Evolutionary conservation across 2,329 filamentous ascomycete species (phyloP), one percentile per base, ranked within the genome.

Genomic region (Aspergillus pseudoviridinutans): DNA sequence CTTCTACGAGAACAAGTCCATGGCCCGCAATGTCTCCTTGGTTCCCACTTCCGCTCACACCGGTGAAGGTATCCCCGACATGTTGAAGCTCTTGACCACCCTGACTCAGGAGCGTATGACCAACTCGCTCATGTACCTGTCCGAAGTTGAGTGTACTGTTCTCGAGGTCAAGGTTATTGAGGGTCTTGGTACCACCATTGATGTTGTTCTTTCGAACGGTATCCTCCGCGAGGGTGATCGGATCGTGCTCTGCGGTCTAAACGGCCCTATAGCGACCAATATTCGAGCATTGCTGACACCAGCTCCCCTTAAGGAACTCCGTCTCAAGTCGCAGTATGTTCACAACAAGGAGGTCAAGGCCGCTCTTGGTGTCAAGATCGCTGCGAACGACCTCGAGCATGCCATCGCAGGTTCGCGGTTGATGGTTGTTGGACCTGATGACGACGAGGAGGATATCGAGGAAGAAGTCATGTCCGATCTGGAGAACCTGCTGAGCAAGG

Each of bases 341-440:
- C 95, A 99, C 81, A 97, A 99, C 81, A 97, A 99, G 81, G 92
- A 96, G 76, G 92, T 97, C 79, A 99, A 97, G 82, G 94, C 95
- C 22, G 92, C 94, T 8, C 85, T 99, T 70, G 94, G 94, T 89
- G 91, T 99, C 76, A 99, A 99, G 85, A 97, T 99, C 72, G 92
- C 92, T 62, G 94, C 93, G 49, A 95, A 96, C 66, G 92, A 92
- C 62, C 88, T 99, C 24, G 94, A 99, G 75, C 88, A 91, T 61
- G 94, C 95, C 65, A 97, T 99, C 75, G 94, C 94, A 60, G 94
- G 94, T 73, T 99, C 95, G 22, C 88, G 95, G 65, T 82, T 99
- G 67, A 86, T 99, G 68, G 92, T 99, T 28, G 92, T 96, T 59
- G 93, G 94, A 38, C 90, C 92, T 38, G 90, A 96, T 67, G 93